These are phyloP conservation scores for Alliaria petiolata DNA, from an alignment of 345 rosid genomes.

Conservation along the genomic window DNA sequence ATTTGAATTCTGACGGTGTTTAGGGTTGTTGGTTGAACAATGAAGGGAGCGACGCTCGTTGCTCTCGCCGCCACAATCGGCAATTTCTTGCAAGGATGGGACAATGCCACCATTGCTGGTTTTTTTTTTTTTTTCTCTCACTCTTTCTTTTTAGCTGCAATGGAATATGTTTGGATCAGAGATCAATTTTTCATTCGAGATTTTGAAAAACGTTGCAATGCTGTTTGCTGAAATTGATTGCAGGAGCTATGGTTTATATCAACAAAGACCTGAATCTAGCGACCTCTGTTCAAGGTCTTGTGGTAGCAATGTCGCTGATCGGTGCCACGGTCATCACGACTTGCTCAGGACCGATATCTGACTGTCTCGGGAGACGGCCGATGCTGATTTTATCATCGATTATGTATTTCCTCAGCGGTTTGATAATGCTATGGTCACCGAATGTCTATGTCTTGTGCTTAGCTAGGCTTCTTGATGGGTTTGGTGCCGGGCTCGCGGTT, in stretches of 20 bases:
- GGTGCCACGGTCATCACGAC: constrained; percentile 92
- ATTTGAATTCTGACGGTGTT: not conserved
- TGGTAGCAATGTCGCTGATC: constrained; percentile 92
- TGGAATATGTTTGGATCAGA: not conserved
- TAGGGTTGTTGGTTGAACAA: constrained; percentile 37
- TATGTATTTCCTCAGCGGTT: constrained; percentile 76
- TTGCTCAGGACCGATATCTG: constrained; percentile 91
- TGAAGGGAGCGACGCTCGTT: constrained; percentile 82
- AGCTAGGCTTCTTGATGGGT: constrained; percentile 86
- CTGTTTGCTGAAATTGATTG: constrained; percentile 6
- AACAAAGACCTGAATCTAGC: constrained; percentile 61
- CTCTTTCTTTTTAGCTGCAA: not conserved
- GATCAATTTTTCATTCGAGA: not conserved
- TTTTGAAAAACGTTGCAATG: not conserved
- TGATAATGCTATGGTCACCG: constrained; percentile 95
- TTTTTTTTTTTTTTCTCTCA: not conserved
- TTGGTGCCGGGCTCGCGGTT: constrained; percentile 89
- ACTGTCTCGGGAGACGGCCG: constrained; percentile 94
- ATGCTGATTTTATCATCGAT: constrained; percentile 80
- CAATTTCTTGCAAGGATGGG: constrained; percentile 99
- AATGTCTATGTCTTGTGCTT: constrained; percentile 74
- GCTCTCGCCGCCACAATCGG: constrained; percentile 93
- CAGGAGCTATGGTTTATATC: constrained; percentile 87
- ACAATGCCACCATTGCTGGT: constrained; percentile 99
- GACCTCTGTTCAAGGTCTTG: constrained; percentile 77